A percentile compares a stretch with the other conserved stretches of the same genome.
These are phyloP conservation scores for Ramicandelaber brevisporus DNA, from an alignment of 192 early-diverging fungal genomes.

Conservation along the genomic window DNA sequence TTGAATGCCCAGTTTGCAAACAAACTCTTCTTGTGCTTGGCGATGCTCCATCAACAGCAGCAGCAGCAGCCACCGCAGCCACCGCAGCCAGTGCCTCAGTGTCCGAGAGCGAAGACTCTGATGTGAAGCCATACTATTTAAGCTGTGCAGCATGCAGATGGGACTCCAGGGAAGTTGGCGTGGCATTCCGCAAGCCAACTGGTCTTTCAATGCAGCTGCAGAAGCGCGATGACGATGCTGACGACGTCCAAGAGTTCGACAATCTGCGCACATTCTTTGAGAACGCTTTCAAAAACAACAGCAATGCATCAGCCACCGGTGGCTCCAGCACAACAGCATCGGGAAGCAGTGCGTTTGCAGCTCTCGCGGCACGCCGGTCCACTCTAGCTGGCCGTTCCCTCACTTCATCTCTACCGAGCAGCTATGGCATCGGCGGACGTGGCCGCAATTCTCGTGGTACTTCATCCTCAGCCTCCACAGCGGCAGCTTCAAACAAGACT, in stretches of 20 bases:
- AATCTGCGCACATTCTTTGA: conserved; percentile 69
- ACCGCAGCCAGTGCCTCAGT: too few relatives aligned
- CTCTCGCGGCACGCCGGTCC: conserved; percentile 1
- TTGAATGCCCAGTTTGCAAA: conserved; percentile 72
- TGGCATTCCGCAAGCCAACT: conserved; percentile 82
- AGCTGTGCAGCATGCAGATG: conserved; percentile 73
- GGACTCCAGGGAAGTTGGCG: conserved; percentile 77
- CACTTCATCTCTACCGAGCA: too few relatives aligned
- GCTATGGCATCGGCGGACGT: too few relatives aligned
- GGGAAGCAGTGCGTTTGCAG: conserved; percentile 4
- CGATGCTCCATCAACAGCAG: too few relatives aligned
- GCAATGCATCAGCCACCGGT: too few relatives aligned
- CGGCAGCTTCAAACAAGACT: neutral
- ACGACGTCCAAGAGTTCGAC: conserved; percentile 57
- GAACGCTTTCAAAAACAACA: too few relatives aligned
- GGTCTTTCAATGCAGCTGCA: conserved; percentile 78
- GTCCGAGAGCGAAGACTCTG: conserved; percentile 2
- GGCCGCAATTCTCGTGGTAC: too few relatives aligned
- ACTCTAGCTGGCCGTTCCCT: too few relatives aligned
- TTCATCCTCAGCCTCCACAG: neutral
- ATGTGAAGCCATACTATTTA: conserved; percentile 34
- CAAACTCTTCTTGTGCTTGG: conserved; percentile 52
- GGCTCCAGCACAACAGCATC: conserved; percentile 5
- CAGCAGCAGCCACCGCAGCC: too few relatives aligned
- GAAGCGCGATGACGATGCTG: conserved; percentile 36